Evolutionary conservation across 2,329 filamentous ascomycete species (phyloP), one percentile per base, ranked within the genome.

Genomic region (Cercospora nicotianae): DNA sequence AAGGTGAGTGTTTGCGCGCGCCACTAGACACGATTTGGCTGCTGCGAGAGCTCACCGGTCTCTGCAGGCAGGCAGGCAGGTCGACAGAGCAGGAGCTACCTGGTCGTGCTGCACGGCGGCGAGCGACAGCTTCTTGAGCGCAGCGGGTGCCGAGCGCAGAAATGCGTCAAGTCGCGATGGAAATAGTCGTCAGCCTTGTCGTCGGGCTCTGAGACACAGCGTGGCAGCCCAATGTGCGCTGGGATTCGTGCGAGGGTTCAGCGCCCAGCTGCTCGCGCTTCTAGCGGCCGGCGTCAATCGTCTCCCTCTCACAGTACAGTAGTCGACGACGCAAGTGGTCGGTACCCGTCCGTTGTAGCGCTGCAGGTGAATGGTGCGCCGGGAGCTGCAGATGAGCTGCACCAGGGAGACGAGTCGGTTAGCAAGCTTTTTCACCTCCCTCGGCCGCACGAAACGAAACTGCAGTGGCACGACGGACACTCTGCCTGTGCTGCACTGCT

Each of bases 1-100:
- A 42, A 60, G 69, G 72, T 76, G 73, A 76, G 70, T 75, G 74
- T 75, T 74, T 75, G 73, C 72, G 72, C 71, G 59, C 55, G 67
- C 66, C 64, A 68, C 60, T 65, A 33, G 65, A 36, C 36, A 33
- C 9, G 58, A 28, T 39, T 31, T 65, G 66, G 36, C 36, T 55
- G 30, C 18, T 16, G 51, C 36, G 51, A 16, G 45, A 58, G 42
- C 64, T 69, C 61, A 69, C 67, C 69, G 69, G 69, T 70, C 39
- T 45, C 61, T 64, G 61, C 61, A 63, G 63, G 61, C 31, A 48
- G 48, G 63, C 66, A 59, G 64, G 36, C 36, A 42, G 36, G 36
- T n/a, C 16, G 36, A n/a, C 53, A 66, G 59, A 39, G 33, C 33
- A 39, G 48, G 28, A 59, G 61, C 66, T 62, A 33, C 42, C 62